These are phyloP conservation scores for Leccinum incarnatum DNA, from an alignment of 768 basidiomycete genomes.

Conservation along the genomic window DNA sequence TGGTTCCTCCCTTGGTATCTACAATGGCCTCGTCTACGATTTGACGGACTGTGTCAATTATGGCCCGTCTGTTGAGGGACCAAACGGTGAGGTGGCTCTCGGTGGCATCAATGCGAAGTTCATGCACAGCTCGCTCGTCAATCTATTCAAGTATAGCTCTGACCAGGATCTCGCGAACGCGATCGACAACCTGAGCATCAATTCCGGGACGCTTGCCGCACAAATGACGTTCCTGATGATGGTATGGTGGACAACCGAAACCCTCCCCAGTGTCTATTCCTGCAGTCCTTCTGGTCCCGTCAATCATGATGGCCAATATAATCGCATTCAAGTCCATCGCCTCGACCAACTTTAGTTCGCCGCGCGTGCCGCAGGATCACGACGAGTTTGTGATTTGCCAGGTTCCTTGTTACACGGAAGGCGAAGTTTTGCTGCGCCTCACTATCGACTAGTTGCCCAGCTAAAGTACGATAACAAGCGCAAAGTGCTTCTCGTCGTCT, in stretches of 20 bases:
- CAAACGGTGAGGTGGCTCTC: constrained; percentile 45
- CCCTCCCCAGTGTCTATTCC: constrained; percentile 88
- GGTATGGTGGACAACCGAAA: constrained; percentile 92
- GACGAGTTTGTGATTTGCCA: constrained; percentile 98
- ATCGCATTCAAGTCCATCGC: constrained; percentile 94
- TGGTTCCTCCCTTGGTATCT: constrained; percentile 72
- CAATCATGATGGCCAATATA: constrained; percentile 72
- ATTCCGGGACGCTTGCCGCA: constrained; percentile 48
- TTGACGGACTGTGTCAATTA: constrained; percentile 73
- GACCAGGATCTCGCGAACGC: constrained; percentile 78
- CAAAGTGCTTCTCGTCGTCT: constrained; percentile 88
- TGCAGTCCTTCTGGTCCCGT: too few species aligned
- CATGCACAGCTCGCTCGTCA: constrained; percentile 65
- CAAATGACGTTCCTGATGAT: constrained; percentile 51
- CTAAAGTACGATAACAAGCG: constrained; percentile 98
- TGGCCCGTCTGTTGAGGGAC: constrained; percentile 51
- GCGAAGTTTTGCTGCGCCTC: constrained; percentile 74
- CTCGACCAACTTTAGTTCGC: constrained; percentile 76
- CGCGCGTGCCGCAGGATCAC: constrained; percentile 87
- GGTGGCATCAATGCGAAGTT: constrained; percentile 50
- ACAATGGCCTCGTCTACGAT: constrained; percentile 84
- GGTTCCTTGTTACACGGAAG: constrained; percentile 98
- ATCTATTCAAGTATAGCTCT: constrained; percentile 70
- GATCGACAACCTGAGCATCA: constrained; percentile 60
- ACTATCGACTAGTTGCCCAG: constrained; percentile 94